Evolutionary conservation across 495 filamentous ascomycete genomes (phyloP).

Genomic region (Opeltia flavorubescens): DNA sequence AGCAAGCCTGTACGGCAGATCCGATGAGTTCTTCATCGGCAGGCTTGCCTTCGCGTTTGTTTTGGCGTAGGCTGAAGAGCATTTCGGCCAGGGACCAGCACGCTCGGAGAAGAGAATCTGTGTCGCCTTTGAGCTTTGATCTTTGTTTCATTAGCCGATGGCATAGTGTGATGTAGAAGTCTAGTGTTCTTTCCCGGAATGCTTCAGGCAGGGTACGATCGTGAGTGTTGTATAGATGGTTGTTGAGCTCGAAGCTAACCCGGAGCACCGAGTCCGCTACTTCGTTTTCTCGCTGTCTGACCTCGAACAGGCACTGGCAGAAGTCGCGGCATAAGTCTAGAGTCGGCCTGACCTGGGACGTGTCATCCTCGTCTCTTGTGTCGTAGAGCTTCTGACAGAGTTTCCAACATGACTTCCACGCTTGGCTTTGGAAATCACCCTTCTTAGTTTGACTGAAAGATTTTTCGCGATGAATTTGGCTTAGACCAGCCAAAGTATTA

Average conservation of each 20-base stretch:
- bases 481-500: constrained; percentile 75
- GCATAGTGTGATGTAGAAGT: constrained; percentile 88
- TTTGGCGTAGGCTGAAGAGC: constrained; percentile 84
- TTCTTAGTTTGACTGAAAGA: constrained; percentile 55
- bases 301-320: constrained; percentile 79
- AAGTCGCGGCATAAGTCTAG: constrained; percentile 84
- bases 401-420: constrained; percentile 87
- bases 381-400: constrained; percentile 81
- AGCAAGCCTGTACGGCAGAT: constrained; percentile 82
- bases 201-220: constrained; percentile 74
- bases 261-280: constrained; percentile 68
- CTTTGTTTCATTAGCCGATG: constrained; percentile 91
- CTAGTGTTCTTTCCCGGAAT: constrained; percentile 76
- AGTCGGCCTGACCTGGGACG: constrained; percentile 59
- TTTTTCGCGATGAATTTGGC: constrained; percentile 67
- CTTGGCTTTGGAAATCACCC: constrained; percentile 62
- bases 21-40: constrained; percentile 73
- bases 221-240: constrained; percentile 85
- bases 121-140: constrained; percentile 58
- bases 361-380: constrained; percentile 55
- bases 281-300: constrained; percentile 59
- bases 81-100: constrained; percentile 90
- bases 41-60: constrained; percentile 53
- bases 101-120: constrained; percentile 66
- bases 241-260: constrained; percentile 89